Conservation (phyloP, 2,329 filamentous ascomycete genomes). For the Geoglossum cookeanum region DNA sequence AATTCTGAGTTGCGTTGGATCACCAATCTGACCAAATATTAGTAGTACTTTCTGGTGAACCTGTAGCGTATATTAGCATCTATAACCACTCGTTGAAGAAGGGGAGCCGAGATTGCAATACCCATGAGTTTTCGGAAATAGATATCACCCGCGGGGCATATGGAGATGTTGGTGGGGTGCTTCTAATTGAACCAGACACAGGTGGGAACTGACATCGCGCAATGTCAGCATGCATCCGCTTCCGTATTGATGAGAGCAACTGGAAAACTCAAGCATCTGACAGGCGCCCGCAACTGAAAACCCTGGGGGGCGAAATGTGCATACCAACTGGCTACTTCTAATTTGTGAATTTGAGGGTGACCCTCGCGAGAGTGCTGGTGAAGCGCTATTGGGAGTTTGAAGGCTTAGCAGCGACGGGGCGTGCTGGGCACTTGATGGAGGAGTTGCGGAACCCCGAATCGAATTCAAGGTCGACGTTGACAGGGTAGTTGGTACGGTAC, state of each 20-base stretch:
- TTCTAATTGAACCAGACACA: slow-evolving; percentile 30
- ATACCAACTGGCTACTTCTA: slow-evolving; percentile 33
- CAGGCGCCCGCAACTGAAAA: not conserved
- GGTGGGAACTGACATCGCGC: slow-evolving; percentile 22
- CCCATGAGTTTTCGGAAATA: slow-evolving; percentile 67
- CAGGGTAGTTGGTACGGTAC: slow-evolving; percentile 42
- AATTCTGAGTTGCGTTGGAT: slow-evolving; percentile 44
- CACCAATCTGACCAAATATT: slow-evolving; percentile 63
- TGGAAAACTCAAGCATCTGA: not conserved
- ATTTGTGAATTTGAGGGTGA: slow-evolving; percentile 20
- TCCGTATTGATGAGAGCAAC: not conserved
- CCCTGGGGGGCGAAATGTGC: not conserved
- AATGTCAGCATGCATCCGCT: not conserved
- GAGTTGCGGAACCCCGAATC: slow-evolving; percentile 46
- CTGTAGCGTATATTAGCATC: slow-evolving; percentile 26
- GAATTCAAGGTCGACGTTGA: slow-evolving; percentile 44
- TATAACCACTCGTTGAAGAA: not conserved
- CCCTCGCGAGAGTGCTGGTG: slow-evolving; percentile 17
- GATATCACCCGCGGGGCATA: slow-evolving; percentile 69
- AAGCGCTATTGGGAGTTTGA: slow-evolving; percentile 17
- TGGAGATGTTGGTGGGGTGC: slow-evolving; percentile 45
- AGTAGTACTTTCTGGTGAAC: slow-evolving; percentile 82
- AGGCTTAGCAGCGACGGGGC: slow-evolving; percentile 48
- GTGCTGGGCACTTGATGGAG: slow-evolving; percentile 50
- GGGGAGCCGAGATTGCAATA: slow-evolving; percentile 26